Conservation (phyloP, 2,329 filamentous ascomycete species). For the Atkinsonella hypoxylon region DNA sequence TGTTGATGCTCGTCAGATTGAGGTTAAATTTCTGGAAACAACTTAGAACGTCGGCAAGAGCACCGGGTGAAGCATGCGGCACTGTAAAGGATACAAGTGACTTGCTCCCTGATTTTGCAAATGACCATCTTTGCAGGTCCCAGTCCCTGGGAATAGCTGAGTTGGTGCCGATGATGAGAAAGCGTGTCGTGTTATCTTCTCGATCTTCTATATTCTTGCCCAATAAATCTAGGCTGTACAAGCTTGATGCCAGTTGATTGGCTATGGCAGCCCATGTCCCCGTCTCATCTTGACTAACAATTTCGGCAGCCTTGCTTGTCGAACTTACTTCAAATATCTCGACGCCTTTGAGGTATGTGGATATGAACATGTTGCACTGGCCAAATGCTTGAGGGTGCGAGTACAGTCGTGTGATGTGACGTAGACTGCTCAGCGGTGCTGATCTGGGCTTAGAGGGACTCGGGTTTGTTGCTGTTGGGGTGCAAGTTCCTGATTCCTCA, state of each 20-base stretch:
- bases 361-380: slow-evolving; percentile 71
- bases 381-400: slow-evolving; percentile 94
- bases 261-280: slow-evolving; percentile 66
- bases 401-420: slow-evolving; percentile 64
- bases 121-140: slow-evolving; percentile 15
- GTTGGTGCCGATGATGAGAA: slow-evolving; percentile 50
- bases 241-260: slow-evolving; percentile 57
- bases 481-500: slow-evolving; percentile 32
- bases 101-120: slow-evolving; percentile 37
- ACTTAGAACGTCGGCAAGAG: slow-evolving; percentile 66
- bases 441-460: slow-evolving; percentile 31
- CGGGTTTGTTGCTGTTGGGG: slow-evolving; percentile 36
- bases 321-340: slow-evolving; percentile 76
- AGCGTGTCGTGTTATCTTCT: slow-evolving; percentile 66
- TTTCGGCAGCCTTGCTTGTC: slow-evolving; percentile 74
- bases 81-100: slow-evolving; percentile 76
- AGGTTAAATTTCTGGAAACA: slow-evolving; percentile 63
- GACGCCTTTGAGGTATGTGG: slow-evolving; percentile 54
- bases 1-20: slow-evolving; percentile 86
- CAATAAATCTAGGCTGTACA: slow-evolving; percentile 58
- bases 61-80: slow-evolving; percentile 64
- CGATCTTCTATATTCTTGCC: slow-evolving; percentile 60
- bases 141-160: slow-evolving; percentile 15
- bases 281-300: slow-evolving; percentile 48
- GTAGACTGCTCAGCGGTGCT: slow-evolving; percentile 38